Evolutionary conservation across 1,284 basidiomycete genomes (phyloP).

Genomic region (Vanrija humicola): DNA sequence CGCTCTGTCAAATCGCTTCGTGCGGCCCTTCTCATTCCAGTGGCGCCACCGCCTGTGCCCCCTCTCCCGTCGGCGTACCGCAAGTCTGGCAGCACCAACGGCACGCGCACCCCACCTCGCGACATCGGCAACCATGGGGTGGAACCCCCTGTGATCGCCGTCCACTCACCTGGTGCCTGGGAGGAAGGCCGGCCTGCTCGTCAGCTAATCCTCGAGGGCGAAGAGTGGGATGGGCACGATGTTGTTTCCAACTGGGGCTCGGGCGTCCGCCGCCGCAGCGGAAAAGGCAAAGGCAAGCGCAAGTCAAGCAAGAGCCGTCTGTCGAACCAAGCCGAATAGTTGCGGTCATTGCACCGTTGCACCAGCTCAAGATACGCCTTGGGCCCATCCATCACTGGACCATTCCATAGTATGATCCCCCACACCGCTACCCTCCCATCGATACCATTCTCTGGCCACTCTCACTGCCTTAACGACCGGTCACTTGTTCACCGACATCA

Average conservation of each 20-base stretch:
- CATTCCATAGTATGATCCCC: too few species aligned
- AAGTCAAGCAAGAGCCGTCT: too few species aligned
- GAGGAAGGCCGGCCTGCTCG: conserved; percentile 40
- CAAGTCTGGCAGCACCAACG: background rate
- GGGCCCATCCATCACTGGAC: too few species aligned
- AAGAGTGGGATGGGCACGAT: conserved; percentile 41
- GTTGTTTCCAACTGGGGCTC: conserved; percentile 14
- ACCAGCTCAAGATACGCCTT: too few species aligned
- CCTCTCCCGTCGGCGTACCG: conserved; percentile 27
- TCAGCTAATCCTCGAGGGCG: conserved; percentile 42
- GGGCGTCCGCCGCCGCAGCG: conserved; percentile 7
- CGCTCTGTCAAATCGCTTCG: conserved; percentile 46
- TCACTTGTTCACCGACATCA: too few species aligned
- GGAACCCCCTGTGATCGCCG: conserved; percentile 35
- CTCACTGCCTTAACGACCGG: too few species aligned
- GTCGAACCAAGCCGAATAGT: too few species aligned
- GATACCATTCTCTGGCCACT: too few species aligned
- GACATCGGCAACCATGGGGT: conserved; percentile 7
- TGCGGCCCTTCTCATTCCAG: conserved; percentile 36
- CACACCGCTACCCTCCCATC: too few species aligned
- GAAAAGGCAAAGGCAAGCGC: conserved; percentile 1
- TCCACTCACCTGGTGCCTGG: conserved; percentile 43
- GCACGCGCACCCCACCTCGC: conserved; percentile 7
- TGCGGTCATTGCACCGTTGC: too few species aligned
- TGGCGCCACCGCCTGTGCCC: conserved; percentile 37